Conservation (phyloP, 1,139 yeast species). For the Nakaseomyces delphensis region DNA sequence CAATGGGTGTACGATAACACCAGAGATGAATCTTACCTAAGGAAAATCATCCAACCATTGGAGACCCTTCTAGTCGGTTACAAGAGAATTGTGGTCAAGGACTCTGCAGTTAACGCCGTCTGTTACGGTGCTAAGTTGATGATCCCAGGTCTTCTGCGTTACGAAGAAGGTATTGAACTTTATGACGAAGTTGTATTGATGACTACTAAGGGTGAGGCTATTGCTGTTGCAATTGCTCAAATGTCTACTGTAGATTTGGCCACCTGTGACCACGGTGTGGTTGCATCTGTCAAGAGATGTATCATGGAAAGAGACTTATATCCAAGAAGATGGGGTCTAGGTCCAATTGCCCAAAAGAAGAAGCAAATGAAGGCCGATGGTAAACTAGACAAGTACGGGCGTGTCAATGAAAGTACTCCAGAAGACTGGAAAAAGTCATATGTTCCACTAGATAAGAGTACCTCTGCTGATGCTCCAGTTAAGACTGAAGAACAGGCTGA, state of each 20-base stretch:
- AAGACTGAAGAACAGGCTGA: constrained; percentile 30
- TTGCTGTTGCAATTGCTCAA: constrained; percentile 97
- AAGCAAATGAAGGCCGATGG: constrained; percentile 97
- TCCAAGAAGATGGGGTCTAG: constrained; percentile 99
- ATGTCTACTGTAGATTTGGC: constrained; percentile 98
- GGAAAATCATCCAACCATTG: constrained; percentile 90
- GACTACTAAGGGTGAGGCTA: constrained; percentile 99
- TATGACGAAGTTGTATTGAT: constrained; percentile 96
- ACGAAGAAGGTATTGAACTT: constrained; percentile 95
- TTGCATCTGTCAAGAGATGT: constrained; percentile 97
- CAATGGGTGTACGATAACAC: constrained; percentile 97
- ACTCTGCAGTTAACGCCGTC: constrained; percentile 95
- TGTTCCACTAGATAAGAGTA: constrained; percentile 67
- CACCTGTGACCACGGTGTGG: constrained; percentile 96
- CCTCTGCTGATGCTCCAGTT: constrained; percentile 29
- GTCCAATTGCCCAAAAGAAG: constrained; percentile 98
- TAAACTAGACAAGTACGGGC: constrained; percentile 90
- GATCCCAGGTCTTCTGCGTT: constrained; percentile 97
- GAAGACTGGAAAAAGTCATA: constrained; percentile 83
- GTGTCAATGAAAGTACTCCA: constrained; percentile 89
- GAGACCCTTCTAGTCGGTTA: constrained; percentile 90
- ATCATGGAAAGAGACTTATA: constrained; percentile 98
- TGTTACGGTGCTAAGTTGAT: constrained; percentile 98
- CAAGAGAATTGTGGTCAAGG: constrained; percentile 96
- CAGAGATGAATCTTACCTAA: constrained; percentile 88